Base-by-base conservation (phyloP, 192 early-diverging fungal genomes). In the Phlyctochytrium bullatum region DNA sequence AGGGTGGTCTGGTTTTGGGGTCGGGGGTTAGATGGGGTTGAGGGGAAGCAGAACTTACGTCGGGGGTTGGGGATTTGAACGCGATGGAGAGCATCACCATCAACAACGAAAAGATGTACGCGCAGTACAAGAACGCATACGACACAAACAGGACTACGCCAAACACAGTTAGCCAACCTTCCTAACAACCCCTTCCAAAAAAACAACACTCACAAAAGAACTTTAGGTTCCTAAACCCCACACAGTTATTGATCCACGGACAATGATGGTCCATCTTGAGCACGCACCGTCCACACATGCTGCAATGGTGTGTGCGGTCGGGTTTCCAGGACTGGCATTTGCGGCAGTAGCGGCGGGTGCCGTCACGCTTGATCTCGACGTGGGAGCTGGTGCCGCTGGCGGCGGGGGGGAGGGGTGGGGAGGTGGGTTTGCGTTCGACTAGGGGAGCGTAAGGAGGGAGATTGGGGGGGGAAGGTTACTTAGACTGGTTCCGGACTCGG, bases 301-400 rank as follows among this genome's bases (percentile, higher is more conserved):
- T 68, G 68, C 83, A 84, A 65, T 84, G 83, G 62, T 84, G 83
- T 2, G 69, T 65, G 30, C 83, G 62, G 50, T 82, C 79, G 2
- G 83, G 80, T 62, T 84, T 84, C 59, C 64, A 73, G 27, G 59
- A 50, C 14, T 66, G 33, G 66, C 83, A 84, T 53, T 80, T 82
- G 4, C 68, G 62, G 68, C 83, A 84, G 47, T 35, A 84, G 47
- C 83, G 67, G 16, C 28, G 51, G 29, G 16, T 52, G 0, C 82
- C 82, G 61, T 81, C 75, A 20, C 62, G 30, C 52, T 81, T 82
- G 28, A 65, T 67, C 63, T 83, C 77, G n/a, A 82, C 54, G 54
- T 6, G 25, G n/a, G n/a, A n/a, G n/a, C n/a, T n/a, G n/a, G n/a
- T n/a, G n/a, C n/a, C n/a, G n/a, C n/a, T n/a, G n/a, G n/a, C n/a